Conservation (phyloP, 306 rosid species). For the Malus fusca region DNA sequence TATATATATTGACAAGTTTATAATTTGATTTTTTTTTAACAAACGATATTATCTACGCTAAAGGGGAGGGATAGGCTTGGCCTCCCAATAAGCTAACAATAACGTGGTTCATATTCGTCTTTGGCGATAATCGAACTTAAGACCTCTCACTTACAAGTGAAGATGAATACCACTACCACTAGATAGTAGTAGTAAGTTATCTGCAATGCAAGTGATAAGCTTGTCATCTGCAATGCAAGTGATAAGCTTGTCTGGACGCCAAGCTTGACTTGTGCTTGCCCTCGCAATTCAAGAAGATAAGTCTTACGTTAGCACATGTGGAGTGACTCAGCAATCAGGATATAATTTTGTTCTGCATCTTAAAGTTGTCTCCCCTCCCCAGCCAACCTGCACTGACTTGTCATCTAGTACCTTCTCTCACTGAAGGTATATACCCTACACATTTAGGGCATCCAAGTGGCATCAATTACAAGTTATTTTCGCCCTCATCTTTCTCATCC, state of each 20-base stretch:
- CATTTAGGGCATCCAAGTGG: background rate
- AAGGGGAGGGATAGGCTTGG: accelerated
- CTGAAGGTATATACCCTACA: background rate
- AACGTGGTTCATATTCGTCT: no score
- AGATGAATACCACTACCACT: no score
- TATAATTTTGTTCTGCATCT: background rate
- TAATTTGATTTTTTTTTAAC: no score
- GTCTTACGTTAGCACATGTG: no score
- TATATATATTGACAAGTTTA: background rate
- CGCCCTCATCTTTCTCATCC: no score
- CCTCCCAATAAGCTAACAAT: no score
- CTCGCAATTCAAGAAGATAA: background rate
- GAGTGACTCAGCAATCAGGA: no score
- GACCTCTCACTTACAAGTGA: no score
- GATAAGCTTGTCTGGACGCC: background rate
- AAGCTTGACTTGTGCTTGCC: background rate
- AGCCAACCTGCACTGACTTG: background rate
- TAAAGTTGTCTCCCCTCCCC: background rate
- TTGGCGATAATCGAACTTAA: no score
- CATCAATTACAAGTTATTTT: no score
- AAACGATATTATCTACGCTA: no score
- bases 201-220: background rate
- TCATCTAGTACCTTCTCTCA: background rate
- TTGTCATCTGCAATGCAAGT: background rate
- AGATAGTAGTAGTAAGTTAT: background rate